Percentiles rank a stretch among this genome's conserved stretches.
phyloP scores from a whole-genome alignment of 2,329 filamentous ascomycete genomes.

The Aspergillus floridensis region DNA sequence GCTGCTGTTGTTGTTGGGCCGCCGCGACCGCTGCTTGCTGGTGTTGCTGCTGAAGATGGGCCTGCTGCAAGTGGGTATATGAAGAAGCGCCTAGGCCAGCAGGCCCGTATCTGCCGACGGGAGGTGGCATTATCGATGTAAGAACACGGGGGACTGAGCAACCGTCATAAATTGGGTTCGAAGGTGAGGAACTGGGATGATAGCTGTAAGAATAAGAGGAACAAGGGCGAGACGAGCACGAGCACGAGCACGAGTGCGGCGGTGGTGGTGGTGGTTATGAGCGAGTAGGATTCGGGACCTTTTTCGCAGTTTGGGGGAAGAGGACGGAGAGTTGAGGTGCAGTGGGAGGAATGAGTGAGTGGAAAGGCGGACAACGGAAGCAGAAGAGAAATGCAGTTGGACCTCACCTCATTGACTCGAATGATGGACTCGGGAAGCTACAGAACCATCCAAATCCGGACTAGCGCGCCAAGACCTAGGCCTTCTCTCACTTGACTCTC shows the following conservation, averaged over 20 bases:
- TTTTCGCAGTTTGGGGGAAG: conserved; percentile 23
- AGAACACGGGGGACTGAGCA: conserved; percentile 11
- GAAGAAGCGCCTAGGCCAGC: conserved; percentile 59
- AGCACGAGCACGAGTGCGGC: background rate
- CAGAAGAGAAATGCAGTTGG: too few species aligned
- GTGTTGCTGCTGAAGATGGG: conserved; percentile 42
- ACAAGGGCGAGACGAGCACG: conserved; percentile 2
- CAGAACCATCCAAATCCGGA: conserved; percentile 17
- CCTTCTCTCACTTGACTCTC: conserved; percentile 6
- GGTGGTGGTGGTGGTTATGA: conserved; percentile 6
- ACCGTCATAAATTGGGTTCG: conserved; percentile 13
- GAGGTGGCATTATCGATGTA: conserved; percentile 53
- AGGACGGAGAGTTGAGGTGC: background rate
- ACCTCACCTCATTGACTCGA: too few species aligned
- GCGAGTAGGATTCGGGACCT: background rate
- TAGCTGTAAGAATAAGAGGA: background rate
- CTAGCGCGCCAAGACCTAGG: conserved; percentile 33
- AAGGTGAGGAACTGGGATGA: background rate
- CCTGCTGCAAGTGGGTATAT: conserved; percentile 57
- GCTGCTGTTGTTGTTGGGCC: background rate
- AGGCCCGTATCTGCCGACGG: conserved; percentile 57
- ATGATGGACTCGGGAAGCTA: too few species aligned
- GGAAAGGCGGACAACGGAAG: conserved; percentile 28
- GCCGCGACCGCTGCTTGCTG: background rate
- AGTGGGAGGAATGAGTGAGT: conserved; percentile 2